Conservation (phyloP, 2,329 filamentous ascomycete genomes). For the Chaetomiaceae sp. region DNA sequence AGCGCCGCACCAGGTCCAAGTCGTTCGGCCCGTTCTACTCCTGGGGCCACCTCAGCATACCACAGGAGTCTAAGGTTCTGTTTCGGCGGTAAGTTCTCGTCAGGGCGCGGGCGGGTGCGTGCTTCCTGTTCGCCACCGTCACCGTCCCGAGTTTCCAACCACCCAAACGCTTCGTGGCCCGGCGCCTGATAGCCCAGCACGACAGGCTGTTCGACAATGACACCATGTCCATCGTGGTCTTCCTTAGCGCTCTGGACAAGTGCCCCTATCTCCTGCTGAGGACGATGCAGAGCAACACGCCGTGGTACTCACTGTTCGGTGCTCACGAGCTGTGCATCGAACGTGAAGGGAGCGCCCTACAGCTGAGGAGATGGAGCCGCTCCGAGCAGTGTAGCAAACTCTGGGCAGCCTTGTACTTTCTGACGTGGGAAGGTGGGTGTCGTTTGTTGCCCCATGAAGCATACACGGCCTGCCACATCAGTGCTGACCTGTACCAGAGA, state of each 20-base stretch:
- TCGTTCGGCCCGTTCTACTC: constrained; percentile 41
- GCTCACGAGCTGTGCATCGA: constrained; percentile 50
- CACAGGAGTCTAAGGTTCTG: constrained; percentile 44
- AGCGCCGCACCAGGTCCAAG: constrained; percentile 33
- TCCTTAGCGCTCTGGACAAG: constrained; percentile 38
- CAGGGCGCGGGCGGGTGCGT: too few relatives aligned
- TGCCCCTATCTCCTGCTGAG: constrained; percentile 45
- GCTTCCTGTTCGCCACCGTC: not conserved
- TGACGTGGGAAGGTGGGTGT: constrained; percentile 54
- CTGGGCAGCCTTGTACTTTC: constrained; percentile 52
- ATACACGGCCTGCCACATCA: too few relatives aligned
- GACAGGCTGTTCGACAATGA: constrained; percentile 50
- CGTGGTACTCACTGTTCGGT: constrained; percentile 42
- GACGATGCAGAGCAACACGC: constrained; percentile 34
- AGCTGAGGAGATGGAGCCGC: constrained; percentile 47
- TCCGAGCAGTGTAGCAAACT: constrained; percentile 38
- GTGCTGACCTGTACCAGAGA: constrained; percentile 37
- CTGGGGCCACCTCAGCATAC: constrained; percentile 39
- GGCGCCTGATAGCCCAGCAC: not conserved
- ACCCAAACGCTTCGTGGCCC: too few relatives aligned
- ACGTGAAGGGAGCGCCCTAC: constrained; percentile 43
- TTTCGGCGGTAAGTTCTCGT: constrained; percentile 44
- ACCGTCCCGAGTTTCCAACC: too few relatives aligned
- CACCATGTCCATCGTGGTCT: constrained; percentile 47
- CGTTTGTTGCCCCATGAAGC: too few relatives aligned